phyloP scores from a whole-genome alignment of 2,329 filamentous ascomycete genomes.

The Stemphylium beticola region DNA sequence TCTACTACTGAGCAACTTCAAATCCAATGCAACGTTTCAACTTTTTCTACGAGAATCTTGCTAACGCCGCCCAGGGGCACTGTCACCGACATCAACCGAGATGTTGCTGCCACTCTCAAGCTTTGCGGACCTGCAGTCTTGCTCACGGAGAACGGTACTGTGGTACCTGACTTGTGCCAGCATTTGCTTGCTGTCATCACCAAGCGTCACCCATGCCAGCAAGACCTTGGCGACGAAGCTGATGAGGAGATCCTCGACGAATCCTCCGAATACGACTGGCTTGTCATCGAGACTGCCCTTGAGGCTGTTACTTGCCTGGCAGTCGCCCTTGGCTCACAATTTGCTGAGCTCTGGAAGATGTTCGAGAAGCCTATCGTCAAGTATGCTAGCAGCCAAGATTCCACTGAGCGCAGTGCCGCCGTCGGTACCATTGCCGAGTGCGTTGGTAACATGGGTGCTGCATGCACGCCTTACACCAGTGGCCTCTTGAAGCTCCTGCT shows the following conservation, averaged over 20 bases:
- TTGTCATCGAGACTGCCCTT: constrained; percentile 91
- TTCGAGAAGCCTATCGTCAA: constrained; percentile 92
- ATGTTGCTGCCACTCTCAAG: constrained; percentile 87
- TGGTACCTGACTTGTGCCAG: constrained; percentile 77
- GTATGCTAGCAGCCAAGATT: constrained; percentile 83
- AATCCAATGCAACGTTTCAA: constrained; percentile 44
- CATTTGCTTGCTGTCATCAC: constrained; percentile 81
- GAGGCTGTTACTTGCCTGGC: constrained; percentile 88
- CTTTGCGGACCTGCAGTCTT: constrained; percentile 87
- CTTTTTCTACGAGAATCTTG: constrained; percentile 6
- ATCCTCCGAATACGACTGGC: constrained; percentile 96
- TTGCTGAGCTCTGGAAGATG: constrained; percentile 90
- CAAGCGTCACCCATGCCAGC: constrained; percentile 90
- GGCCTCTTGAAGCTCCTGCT: constrained; percentile 79
- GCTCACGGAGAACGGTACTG: constrained; percentile 66
- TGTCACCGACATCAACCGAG: constrained; percentile 94
- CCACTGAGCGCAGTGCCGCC: constrained; percentile 85
- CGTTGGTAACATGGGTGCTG: constrained; percentile 79
- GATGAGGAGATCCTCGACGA: constrained; percentile 70
- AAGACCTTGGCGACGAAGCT: constrained; percentile 83
- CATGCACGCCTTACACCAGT: constrained; percentile 81
- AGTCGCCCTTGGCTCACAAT: constrained; percentile 78
- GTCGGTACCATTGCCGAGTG: constrained; percentile 93
- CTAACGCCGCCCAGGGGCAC: constrained; percentile 66
- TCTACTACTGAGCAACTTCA: constrained; percentile 61